Base-by-base conservation (phyloP, 106 monocot species). In the Vanilla planifolia region DNA sequence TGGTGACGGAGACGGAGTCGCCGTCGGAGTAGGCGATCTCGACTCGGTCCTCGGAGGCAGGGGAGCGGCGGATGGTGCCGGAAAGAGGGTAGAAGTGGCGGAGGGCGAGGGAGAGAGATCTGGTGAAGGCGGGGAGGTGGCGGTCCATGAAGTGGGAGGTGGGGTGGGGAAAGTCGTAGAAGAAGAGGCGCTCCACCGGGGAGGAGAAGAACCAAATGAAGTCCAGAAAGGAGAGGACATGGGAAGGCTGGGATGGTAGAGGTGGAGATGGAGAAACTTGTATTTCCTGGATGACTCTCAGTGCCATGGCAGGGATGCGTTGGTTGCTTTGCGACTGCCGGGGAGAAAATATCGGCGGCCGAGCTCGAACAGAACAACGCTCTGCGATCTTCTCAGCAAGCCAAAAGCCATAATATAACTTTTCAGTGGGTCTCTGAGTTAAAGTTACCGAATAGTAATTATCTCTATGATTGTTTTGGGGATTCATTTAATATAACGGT, bases 71-170 rank as follows among this genome's bases (percentile, higher is more conserved):
- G 43, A 68, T 27, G 42, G 8, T 32, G 15, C 82, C 82, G 26
- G 82, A 61, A 2, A 82, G 25, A n/a, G 65, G 77, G 65, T 55
- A 73, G 73, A 69, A 82, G 28, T 34, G 56, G 37, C 48, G 75
- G 53, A 89, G 78, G 42, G 75, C 27, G 40, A 63, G 64, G n/a
- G 83, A 79, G 50, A 88, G 83, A 25, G 88, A 88, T 39, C 24
- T 26, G 14, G 69, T 82, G 42, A 87, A 68, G 39, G 3, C 23
- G 8, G 79, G 66, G 53, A 87, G 59, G 29, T 42, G 59, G 11
- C n/a, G 50, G 15, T 44, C 48, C 14, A 69, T 51, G 72, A 75
- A 78, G 39, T 44, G 24, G 14, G 68, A 51, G 15, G 43, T 59
- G 8, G 81, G 56, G 44, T 50, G 62, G 11, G 64, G 51, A 50